A percentile compares a stretch with the other conserved stretches of the same genome.
These are phyloP conservation scores for Nakazawaea populi DNA, from an alignment of 805 yeast species.

Conservation along the genomic window DNA sequence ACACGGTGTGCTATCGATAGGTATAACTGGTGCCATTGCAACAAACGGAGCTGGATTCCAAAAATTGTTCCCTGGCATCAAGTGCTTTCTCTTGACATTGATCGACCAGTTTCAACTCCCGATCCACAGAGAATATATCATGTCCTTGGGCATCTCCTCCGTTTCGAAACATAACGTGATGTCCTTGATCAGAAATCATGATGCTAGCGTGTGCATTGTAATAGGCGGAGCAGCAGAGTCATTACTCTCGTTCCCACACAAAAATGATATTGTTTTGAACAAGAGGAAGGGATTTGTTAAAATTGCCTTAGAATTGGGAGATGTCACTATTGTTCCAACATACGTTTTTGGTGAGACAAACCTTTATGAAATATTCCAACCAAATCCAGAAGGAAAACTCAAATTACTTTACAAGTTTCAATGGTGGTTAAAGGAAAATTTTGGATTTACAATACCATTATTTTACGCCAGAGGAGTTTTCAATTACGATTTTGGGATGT, in stretches of 20 bases:
- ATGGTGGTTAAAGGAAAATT: slow-evolving; percentile 58
- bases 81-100: slow-evolving; percentile 70
- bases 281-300: slow-evolving; percentile 86
- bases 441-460: slow-evolving; percentile 86
- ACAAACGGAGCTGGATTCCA: slow-evolving; percentile 76
- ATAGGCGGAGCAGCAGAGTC: slow-evolving; percentile 97
- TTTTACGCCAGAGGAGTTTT: slow-evolving; percentile 90
- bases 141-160: slow-evolving; percentile 77
- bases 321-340: slow-evolving; percentile 77
- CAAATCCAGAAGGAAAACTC: slow-evolving; percentile 28
- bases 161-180: slow-evolving; percentile 73
- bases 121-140: slow-evolving; percentile 76
- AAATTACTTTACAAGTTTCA: slow-evolving; percentile 50
- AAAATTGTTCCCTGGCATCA: slow-evolving; percentile 76
- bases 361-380: slow-evolving; percentile 36
- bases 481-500: slow-evolving; percentile 84
- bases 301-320: slow-evolving; percentile 75
- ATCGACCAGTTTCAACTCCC: slow-evolving; percentile 82
- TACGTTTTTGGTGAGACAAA: slow-evolving; percentile 88
- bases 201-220: slow-evolving; percentile 80
- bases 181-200: slow-evolving; percentile 49
- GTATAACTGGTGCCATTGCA: slow-evolving; percentile 78
- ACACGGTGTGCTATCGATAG: slow-evolving; percentile 92
- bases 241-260: slow-evolving; percentile 55
- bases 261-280: slow-evolving; percentile 63